Base-by-base conservation (phyloP, 345 rosid species). In the Pistacia vera region DNA sequence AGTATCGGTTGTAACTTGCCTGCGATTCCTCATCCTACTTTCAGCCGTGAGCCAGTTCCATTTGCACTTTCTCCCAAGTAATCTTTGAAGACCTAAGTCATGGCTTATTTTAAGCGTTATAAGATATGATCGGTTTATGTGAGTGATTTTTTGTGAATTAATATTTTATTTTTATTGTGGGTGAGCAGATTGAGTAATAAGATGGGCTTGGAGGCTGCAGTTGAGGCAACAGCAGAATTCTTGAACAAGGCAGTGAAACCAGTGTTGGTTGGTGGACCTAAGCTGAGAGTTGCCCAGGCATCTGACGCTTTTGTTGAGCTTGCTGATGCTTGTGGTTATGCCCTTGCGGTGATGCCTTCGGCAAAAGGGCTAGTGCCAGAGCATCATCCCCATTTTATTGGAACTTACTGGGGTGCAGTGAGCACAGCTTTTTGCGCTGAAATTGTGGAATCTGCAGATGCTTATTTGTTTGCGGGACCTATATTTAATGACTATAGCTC, bases 371-470 rank as follows among this genome's bases (percentile, higher is more conserved):
- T 86, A 4, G 85, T 92, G 11, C 93, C 97, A 0, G 97, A 92
- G 84, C 82, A 85, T 62, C 97, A 92, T 69, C 86, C 93, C 8
- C 97, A 79, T 81, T 92, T 90, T 85, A 78, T 90, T 22, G 97
- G 97, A 52, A 92, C 97, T 11, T 92, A 88, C 41, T 92, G 95
- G 95, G 97, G 97, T 35, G 95, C 92, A 4, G 91, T 90, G 74
- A 90, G 95, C 80, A 86, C 95, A 28, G 83, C 93, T 0, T 92
- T 92, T 73, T 90, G 97, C 72, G 86, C 93, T 20, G 95, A 92
- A 83, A 92, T 92, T 17, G 97, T 92, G 77, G 97, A 92, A 78
- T 90, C 95, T 30, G 93, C 95, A 0, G 97, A 92, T 83, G 95
- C 95, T 41, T 92, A 90, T 75, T 66, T 92, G 84, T 89, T 92